Evolutionary conservation across 164 flowering plant species (phyloP).

Genomic region (Nymphaea thermarum): DNA sequence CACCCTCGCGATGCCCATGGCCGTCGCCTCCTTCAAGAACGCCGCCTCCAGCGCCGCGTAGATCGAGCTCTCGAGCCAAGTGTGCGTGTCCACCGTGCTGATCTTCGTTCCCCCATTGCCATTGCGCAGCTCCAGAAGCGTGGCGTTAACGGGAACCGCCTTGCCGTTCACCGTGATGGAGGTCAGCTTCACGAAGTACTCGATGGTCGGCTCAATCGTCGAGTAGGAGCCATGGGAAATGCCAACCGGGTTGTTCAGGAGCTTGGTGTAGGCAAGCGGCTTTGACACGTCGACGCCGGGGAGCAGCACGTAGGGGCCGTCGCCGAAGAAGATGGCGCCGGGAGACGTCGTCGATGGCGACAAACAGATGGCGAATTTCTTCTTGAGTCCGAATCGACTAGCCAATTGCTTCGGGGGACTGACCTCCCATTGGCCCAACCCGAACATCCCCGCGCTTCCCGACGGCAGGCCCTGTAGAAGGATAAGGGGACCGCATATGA

Average conservation of each 20-base stretch:
- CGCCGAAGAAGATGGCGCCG: constrained; percentile 27
- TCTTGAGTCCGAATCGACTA: constrained; percentile 9
- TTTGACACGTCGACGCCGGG: constrained; percentile 15
- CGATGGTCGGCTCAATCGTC: not conserved
- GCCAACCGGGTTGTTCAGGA: constrained; percentile 13
- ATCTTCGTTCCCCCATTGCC: constrained; percentile 19
- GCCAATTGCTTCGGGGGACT: constrained; percentile 19
- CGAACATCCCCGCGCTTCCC: constrained; percentile 16
- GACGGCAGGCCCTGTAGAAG: constrained; percentile 4
- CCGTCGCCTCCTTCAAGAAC: constrained; percentile 10
- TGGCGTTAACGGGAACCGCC: constrained; percentile 7
- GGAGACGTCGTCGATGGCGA: constrained; percentile 8
- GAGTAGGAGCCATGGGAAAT: constrained; percentile 1
- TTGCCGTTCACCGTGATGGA: constrained; percentile 12
- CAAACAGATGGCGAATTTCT: constrained; percentile 25
- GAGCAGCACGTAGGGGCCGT: constrained; percentile 20
- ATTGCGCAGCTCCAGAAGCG: constrained; percentile 10
- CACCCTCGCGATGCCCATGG: constrained; percentile 16
- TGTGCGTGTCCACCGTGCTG: constrained; percentile 15
- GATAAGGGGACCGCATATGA: constrained; percentile 11
- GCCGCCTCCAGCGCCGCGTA: constrained; percentile 22
- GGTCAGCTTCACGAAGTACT: constrained; percentile 22
- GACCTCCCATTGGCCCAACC: constrained; percentile 16
- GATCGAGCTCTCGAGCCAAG: constrained; percentile 20
- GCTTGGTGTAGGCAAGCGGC: constrained; percentile 21